Evolutionary conservation across 495 filamentous ascomycete genomes (phyloP).

Genomic region (Stereocaulon alpinum): DNA sequence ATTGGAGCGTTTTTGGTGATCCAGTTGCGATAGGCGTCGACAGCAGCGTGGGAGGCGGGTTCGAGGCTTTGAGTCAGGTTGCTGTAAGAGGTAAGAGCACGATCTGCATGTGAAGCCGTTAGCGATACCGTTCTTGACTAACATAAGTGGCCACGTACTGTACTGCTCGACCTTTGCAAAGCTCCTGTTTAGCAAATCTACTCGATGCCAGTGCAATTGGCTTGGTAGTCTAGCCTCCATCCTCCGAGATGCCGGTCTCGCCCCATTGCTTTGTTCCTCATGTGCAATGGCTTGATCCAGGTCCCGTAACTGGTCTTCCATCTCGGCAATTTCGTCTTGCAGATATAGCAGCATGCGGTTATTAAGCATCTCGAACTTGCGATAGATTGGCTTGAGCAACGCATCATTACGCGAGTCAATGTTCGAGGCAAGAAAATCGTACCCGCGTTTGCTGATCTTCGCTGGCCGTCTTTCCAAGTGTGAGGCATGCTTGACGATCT

Average conservation of each 20-base stretch:
- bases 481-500: background rate
- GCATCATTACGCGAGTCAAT: constrained; percentile 38
- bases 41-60: constrained; percentile 44
- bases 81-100: constrained; percentile 58
- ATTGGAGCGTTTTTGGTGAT: constrained; percentile 52
- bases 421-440: constrained; percentile 54
- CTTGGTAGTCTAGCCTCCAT: constrained; percentile 53
- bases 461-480: constrained; percentile 21
- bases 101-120: constrained; percentile 39
- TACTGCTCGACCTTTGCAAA: constrained; percentile 73
- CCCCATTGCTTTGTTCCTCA: constrained; percentile 35
- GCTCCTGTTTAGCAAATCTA: constrained; percentile 59
- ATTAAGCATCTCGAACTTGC: constrained; percentile 75
- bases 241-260: constrained; percentile 53
- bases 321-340: constrained; percentile 73
- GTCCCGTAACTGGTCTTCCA: constrained; percentile 63
- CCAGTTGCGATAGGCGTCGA: constrained; percentile 56
- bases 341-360: constrained; percentile 77
- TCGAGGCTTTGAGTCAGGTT: constrained; percentile 46
- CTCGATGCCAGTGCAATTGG: constrained; percentile 62
- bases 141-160: constrained; percentile 44
- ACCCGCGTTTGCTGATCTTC: constrained; percentile 40
- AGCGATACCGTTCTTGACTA: too few species aligned
- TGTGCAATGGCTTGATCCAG: constrained; percentile 52
- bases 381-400: constrained; percentile 60